Evolutionary conservation across 495 filamentous ascomycete species (phyloP).

Genomic region (Darksidea phi): DNA sequence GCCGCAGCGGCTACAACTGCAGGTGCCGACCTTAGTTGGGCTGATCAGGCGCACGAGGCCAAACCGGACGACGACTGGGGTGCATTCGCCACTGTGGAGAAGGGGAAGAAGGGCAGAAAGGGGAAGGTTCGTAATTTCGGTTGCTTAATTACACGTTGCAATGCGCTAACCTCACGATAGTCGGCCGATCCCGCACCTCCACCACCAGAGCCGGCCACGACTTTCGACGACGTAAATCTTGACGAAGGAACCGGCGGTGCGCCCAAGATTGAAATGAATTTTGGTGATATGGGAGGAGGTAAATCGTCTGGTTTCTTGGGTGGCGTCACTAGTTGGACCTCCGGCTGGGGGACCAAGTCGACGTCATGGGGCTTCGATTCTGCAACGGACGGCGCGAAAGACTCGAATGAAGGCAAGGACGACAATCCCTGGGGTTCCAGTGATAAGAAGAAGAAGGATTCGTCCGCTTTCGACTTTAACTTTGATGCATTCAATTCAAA

Average conservation of each 20-base stretch:
- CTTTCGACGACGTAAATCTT: conserved; percentile 37
- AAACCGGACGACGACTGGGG: conserved; percentile 44
- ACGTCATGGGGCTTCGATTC: conserved; percentile 31
- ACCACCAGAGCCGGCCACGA: conserved; percentile 31
- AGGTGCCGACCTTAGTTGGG: conserved; percentile 29
- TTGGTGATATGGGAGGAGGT: conserved; percentile 23
- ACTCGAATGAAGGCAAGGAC: conserved; percentile 20
- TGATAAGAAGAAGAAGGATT: conserved; percentile 37
- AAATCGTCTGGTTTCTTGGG: conserved; percentile 30
- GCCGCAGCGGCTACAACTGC: conserved; percentile 37
- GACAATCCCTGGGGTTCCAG: conserved; percentile 31
- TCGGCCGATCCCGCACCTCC: conserved; percentile 31
- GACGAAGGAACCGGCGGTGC: conserved; percentile 25
- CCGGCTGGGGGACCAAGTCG: conserved; percentile 26
- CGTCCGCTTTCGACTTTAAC: conserved; percentile 30
- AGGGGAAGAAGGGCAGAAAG: conserved; percentile 41
- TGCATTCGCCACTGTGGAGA: conserved; percentile 35
- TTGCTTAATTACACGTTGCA: conserved; percentile 29
- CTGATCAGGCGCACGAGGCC: conserved; percentile 28
- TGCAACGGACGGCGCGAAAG: conserved; percentile 1
- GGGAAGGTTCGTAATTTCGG: conserved; percentile 35
- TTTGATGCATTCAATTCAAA: conserved; percentile 26
- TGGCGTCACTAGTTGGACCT: conserved; percentile 27
- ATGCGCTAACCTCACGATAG: conserved; percentile 31
- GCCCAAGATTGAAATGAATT: conserved; percentile 36